Conservation (phyloP, 768 basidiomycete genomes). For the Trametes sanguinea region DNA sequence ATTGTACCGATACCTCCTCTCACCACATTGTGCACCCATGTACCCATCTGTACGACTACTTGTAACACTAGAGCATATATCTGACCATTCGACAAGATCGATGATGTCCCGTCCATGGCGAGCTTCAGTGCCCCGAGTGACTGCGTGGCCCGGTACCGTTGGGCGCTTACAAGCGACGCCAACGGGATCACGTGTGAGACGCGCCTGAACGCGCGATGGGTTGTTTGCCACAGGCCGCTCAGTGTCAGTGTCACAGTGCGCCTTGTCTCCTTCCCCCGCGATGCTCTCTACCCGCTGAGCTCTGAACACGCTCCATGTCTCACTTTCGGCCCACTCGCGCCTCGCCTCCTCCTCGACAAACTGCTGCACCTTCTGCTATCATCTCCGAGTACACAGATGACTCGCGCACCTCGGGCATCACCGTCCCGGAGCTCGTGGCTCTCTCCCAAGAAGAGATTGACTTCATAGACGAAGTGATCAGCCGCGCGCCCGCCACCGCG, state of each 20-base stretch:
- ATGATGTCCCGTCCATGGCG: no score
- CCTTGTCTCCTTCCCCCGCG: slow-evolving; percentile 4
- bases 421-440: slow-evolving; percentile 35
- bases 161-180: background rate
- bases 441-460: slow-evolving; percentile 53
- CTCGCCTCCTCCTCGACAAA: slow-evolving; percentile 34
- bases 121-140: background rate
- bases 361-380: slow-evolving; percentile 9
- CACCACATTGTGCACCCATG: background rate
- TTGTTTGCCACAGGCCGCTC: slow-evolving; percentile 6
- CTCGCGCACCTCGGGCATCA: slow-evolving; percentile 28
- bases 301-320: slow-evolving; percentile 29
- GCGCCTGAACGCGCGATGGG: slow-evolving; percentile 18
- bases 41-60: background rate
- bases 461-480: slow-evolving; percentile 74
- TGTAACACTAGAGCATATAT: background rate
- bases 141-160: no score
- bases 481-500: slow-evolving; percentile 63
- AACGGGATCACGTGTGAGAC: slow-evolving; percentile 21
- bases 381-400: slow-evolving; percentile 20
- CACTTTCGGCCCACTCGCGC: slow-evolving; percentile 37
- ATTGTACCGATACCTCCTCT: background rate
- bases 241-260: background rate
- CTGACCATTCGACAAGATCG: no score
- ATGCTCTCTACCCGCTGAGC: slow-evolving; percentile 5